A percentile compares a stretch with the other conserved stretches of the same genome.
These are phyloP conservation scores for Cryptococcus sp. DNA, from an alignment of 1,284 basidiomycete genomes.

Conservation along the genomic window DNA sequence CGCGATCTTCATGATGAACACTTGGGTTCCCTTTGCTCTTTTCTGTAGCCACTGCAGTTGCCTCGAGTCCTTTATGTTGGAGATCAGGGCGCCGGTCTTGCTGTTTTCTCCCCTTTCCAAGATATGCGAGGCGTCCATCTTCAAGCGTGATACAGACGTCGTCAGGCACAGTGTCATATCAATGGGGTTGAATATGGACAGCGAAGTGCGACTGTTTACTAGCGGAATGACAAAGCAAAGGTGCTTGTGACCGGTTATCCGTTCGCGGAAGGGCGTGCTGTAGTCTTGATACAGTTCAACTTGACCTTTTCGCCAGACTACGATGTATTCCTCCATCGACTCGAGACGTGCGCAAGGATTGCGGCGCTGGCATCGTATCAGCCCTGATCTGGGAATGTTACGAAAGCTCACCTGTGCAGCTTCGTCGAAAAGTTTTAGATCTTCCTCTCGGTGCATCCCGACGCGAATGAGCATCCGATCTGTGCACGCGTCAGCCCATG, in stretches of 20 bases:
- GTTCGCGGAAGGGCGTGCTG: slow-evolving; percentile 35
- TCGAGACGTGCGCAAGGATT: slow-evolving; percentile 45
- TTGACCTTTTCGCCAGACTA: slow-evolving; percentile 41
- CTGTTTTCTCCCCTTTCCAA: slow-evolving; percentile 19
- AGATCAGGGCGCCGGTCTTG: slow-evolving; percentile 17
- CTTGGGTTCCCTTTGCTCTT: slow-evolving; percentile 30
- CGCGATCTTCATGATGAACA: slow-evolving; percentile 47
- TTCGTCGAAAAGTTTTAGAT: slow-evolving; percentile 41
- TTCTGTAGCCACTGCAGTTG: slow-evolving; percentile 38
- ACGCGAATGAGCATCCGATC: slow-evolving; percentile 51
- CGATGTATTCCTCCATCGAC: slow-evolving; percentile 47
- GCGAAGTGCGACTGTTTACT: slow-evolving; percentile 25
- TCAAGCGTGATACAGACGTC: slow-evolving; percentile 32
- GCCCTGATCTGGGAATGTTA: slow-evolving; percentile 1
- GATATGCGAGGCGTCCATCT: slow-evolving; percentile 21
- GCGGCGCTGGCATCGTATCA: slow-evolving; percentile 27
- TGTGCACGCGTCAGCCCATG: slow-evolving; percentile 5
- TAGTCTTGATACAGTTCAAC: slow-evolving; percentile 51
- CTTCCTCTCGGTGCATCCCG: slow-evolving; percentile 42
- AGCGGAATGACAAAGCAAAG: slow-evolving; percentile 48
- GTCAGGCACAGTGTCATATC: slow-evolving; percentile 47
- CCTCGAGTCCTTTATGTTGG: slow-evolving; percentile 36
- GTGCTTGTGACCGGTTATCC: slow-evolving; percentile 36
- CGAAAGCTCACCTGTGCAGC: slow-evolving; percentile 28
- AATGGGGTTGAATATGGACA: slow-evolving; percentile 46